Evolutionary conservation across 169 alveolate genomes (phyloP).

Genomic region (Eimeria acervulina): DNA sequence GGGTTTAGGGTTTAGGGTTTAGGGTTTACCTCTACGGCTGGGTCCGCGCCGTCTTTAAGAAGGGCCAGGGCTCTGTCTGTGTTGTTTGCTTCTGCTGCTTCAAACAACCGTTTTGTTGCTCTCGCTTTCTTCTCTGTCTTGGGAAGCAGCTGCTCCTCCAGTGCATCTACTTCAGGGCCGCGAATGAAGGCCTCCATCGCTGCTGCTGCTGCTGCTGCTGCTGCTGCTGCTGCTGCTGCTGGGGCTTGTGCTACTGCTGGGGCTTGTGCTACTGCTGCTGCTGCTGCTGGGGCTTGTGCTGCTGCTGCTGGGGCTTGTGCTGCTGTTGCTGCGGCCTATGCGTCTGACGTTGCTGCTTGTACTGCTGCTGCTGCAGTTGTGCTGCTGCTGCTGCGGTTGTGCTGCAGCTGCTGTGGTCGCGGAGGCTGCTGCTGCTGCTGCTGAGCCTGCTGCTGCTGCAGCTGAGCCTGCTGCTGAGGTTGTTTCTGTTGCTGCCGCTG

Average conservation of each 20-base stretch:
- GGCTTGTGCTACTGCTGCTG: not conserved
- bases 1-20: too few species aligned
- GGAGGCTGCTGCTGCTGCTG: not conserved
- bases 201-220: constrained; percentile 22
- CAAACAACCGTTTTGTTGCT: constrained; percentile 19
- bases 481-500: not conserved
- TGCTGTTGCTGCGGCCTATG: not conserved
- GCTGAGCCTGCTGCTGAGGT: too few species aligned
- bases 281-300: not conserved
- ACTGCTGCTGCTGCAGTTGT: too few species aligned
- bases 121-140: constrained; percentile 16
- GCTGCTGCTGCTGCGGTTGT: too few species aligned
- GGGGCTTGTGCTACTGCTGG: not conserved
- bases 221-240: constrained; percentile 49
- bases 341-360: not conserved
- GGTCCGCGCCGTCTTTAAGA: constrained; percentile 69
- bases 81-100: constrained; percentile 62
- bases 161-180: not conserved
- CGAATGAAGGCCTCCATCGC: constrained; percentile 67
- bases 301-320: not conserved
- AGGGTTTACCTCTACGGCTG: not conserved
- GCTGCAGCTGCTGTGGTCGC: too few species aligned
- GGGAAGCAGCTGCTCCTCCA: constrained; percentile 66
- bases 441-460: too few species aligned
- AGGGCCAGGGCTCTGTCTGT: constrained; percentile 53